These are phyloP conservation scores for Chlorella vulgaris DNA, from an alignment of 139 green algal species.

Conservation along the genomic window DNA sequence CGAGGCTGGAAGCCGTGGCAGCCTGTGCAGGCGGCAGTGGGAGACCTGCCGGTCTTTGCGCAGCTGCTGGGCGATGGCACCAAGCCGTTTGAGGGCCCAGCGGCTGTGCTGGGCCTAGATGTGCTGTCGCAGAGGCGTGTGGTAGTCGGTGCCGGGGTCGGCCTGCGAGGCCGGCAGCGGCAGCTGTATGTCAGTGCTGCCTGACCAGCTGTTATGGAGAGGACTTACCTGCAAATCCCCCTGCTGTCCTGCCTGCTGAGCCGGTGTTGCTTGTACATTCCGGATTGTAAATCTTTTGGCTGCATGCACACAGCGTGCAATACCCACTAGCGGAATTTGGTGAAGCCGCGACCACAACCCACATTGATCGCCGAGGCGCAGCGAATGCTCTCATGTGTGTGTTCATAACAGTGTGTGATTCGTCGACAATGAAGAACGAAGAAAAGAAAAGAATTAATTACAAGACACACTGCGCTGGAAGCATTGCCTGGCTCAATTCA, in stretches of 20 bases:
- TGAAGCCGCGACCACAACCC: too few relatives aligned
- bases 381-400: too few relatives aligned
- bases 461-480: too few relatives aligned
- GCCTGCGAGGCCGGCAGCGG: not conserved
- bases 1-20: conserved; percentile 14
- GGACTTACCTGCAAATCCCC: not conserved
- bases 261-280: too few relatives aligned
- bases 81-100: conserved; percentile 14
- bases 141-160: conserved; percentile 5
- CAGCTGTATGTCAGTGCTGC: conserved; percentile 9
- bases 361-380: too few relatives aligned
- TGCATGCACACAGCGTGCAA: too few relatives aligned
- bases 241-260: not conserved
- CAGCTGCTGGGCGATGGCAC: conserved; percentile 24
- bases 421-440: too few relatives aligned
- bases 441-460: too few relatives aligned
- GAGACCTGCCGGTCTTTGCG: conserved; percentile 25
- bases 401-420: too few relatives aligned
- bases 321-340: too few relatives aligned
- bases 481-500: too few relatives aligned
- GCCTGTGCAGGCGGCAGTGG: conserved; percentile 8
- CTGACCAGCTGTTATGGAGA: not conserved
- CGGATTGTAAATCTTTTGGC: too few relatives aligned
- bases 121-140: conserved; percentile 31
- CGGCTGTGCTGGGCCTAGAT: conserved; percentile 28